These are phyloP conservation scores for Cyclaneusma minus DNA, from an alignment of 2,329 filamentous ascomycete genomes.

Conservation along the genomic window DNA sequence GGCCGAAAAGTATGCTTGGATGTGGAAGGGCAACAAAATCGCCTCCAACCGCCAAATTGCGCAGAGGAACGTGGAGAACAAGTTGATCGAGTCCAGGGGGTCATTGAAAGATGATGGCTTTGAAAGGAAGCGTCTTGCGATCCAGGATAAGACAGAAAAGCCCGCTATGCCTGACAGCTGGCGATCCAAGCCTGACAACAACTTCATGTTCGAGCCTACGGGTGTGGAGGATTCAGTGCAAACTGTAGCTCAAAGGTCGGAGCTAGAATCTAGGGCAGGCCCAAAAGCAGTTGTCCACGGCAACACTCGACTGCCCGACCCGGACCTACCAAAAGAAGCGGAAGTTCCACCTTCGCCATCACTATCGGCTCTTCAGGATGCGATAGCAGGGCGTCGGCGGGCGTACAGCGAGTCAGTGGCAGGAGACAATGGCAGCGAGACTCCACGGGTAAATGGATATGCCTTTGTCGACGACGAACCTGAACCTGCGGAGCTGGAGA, in stretches of 20 bases:
- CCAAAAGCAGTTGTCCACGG: slow-evolving; percentile 66
- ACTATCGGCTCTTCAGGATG: slow-evolving; percentile 68
- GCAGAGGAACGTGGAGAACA: slow-evolving; percentile 45
- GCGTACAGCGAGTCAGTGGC: slow-evolving; percentile 48
- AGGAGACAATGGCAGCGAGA: slow-evolving; percentile 46
- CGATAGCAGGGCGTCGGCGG: slow-evolving; percentile 59
- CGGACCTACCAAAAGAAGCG: slow-evolving; percentile 22
- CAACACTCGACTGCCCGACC: slow-evolving; percentile 63
- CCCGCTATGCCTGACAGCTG: slow-evolving; percentile 67
- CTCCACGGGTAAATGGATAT: slow-evolving; percentile 84
- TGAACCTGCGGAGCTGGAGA: slow-evolving; percentile 26
- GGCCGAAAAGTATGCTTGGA: slow-evolving; percentile 74
- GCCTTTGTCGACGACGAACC: slow-evolving; percentile 80
- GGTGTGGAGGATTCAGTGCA: slow-evolving; percentile 40
- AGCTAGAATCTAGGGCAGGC: slow-evolving; percentile 54
- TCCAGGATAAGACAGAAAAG: slow-evolving; percentile 52
- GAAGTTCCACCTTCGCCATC: slow-evolving; percentile 60
- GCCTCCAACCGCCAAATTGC: slow-evolving; percentile 63
- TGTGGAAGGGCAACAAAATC: slow-evolving; percentile 81
- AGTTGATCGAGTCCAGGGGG: slow-evolving; percentile 26
- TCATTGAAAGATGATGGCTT: slow-evolving; percentile 38
- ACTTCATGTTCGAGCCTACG: slow-evolving; percentile 72
- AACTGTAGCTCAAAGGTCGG: slow-evolving; percentile 53
- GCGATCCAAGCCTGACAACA: slow-evolving; percentile 61
- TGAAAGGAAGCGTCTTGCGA: slow-evolving; percentile 40